Evolutionary conservation across 2,329 filamentous ascomycete species (phyloP), one percentile per base, ranked within the genome.

Genomic region (Pezicula radicicola): DNA sequence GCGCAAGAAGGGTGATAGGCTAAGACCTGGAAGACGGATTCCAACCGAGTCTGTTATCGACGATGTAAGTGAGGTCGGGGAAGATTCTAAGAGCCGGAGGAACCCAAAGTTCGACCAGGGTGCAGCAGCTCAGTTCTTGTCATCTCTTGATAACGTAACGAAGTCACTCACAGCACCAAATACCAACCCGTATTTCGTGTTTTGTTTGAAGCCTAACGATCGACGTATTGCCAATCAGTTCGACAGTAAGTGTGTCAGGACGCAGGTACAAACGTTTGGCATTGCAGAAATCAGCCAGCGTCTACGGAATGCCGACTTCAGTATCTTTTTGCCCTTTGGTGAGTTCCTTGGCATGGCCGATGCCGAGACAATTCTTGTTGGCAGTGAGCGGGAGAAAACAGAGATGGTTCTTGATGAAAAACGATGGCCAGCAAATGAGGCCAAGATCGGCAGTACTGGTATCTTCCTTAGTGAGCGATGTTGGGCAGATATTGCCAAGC

Each of bases 161-260:
- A 92, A 93, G 62, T 92, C 91, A 2, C 76, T 99, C 42, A 88
- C 84, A 2, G 84, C 89, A 2, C 82, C 87, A 4, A 89, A 91
- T 64, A 89, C 91, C 10, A 99, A 99, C 64, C 83, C 88, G 1
- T 99, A 99, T 71, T 97, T 97, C 62, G 83, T 99, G 42, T 97
- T 99, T 71, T 99, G 94, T 65, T 73, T 99, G 57, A 99, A 99
- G 72, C 93, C 94, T 19, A 99, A 99, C 62, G 94, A 99, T 68
- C 83, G 94, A 49, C 85, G 94, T 46, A 99, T 99, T 60, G 93
- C 94, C 55, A 99, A 99, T 61, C 94, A 99, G 66, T 99, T 97
- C 63, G 94, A 99, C 70, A 97, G 91, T 80, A 97, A 97, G 71
- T 99, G 94, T 67, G 94, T 99, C 19, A 86, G 94, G 4, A 89